Evolutionary conservation across 1,284 basidiomycete genomes (phyloP), one percentile per base, ranked within the genome.

Genomic region (Leccinum huronense): DNA sequence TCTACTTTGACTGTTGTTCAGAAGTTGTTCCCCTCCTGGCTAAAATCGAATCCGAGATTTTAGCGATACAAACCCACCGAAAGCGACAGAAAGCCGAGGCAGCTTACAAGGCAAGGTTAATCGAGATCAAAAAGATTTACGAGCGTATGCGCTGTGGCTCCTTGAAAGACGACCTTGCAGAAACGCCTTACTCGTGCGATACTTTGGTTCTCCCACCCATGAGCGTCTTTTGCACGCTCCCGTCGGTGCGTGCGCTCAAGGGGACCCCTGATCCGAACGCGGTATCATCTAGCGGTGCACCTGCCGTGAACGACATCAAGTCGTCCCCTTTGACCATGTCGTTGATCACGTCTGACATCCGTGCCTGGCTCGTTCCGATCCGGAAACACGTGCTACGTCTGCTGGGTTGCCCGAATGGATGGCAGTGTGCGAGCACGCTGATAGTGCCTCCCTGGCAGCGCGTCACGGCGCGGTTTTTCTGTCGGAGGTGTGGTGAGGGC

Each of bases 401-500:
- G 16, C 72, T 89, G 6, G 88, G 85, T 0, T 79, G 78, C 64
- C 72, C 77, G 14, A 72, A 79, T 23, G 71, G 61, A 27, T 88
- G 84, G 83, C 82, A 78, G 69, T 77, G 77, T 23, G 76, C 82
- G 10, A 83, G 79, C 70, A 79, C 69, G 58, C 80, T 75, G 31
- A 72, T 77, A 60, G 63, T 87, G 7, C 84, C 85, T 72, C 88
- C 87, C 0, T 80, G 82, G 14, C 80, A 87, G 51, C 79, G 86
- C 57, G 63, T 86, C 13, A 86, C 83, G 6, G 86, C 87, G 0
- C 76, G 84, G 30, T 90, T 88, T 72, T 71, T 75, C 31, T 91
- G 89, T 70, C 80, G 71, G 63, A 69, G 70, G 56, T 91, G 89
- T 68, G 70, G 75, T 3, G 75, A 75, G 40, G 72, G 73, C 9